Conservation (phyloP, 2,329 filamentous ascomycete genomes). For the Hymenoscyphus fraxineus region DNA sequence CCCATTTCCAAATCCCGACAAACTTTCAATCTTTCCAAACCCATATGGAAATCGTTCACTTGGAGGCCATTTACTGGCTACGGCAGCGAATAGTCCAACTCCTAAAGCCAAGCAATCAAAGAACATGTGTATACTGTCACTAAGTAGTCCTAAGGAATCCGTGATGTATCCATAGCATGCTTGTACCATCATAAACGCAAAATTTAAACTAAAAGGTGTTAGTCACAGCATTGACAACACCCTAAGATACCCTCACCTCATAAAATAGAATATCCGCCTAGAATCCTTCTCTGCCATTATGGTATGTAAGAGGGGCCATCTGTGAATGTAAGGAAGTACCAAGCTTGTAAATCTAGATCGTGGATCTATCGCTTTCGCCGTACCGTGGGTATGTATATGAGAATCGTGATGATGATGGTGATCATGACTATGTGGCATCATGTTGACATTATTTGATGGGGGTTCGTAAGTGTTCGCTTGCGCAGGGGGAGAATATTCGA, state of each 20-base stretch:
- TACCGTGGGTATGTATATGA: conserved; percentile 23
- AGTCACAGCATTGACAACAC: conserved; percentile 7
- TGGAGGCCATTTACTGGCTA: conserved; percentile 95
- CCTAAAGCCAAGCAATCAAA: conserved; percentile 93
- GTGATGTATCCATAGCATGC: conserved; percentile 91
- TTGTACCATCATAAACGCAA: conserved; percentile 91
- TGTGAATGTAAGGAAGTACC: conserved; percentile 65
- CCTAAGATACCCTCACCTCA: conserved; percentile 58
- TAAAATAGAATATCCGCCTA: conserved; percentile 94
- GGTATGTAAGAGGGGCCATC: conserved; percentile 75
- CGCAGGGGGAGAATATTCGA: conserved; percentile 17
- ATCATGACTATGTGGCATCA: conserved; percentile 20
- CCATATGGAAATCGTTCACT: conserved; percentile 89
- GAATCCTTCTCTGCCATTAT: conserved; percentile 91
- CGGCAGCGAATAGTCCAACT: conserved; percentile 84
- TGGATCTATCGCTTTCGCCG: conserved; percentile 32
- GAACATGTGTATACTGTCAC: conserved; percentile 98
- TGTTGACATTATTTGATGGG: conserved; percentile 21
- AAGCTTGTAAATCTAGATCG: conserved; percentile 69
- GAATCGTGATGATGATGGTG: conserved; percentile 26
- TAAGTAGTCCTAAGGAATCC: conserved; percentile 89
- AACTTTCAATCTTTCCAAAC: conserved; percentile 92
- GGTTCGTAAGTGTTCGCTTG: conserved; percentile 22
- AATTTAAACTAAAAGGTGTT: conserved; percentile 66
- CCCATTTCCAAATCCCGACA: conserved; percentile 95